Evolutionary conservation across 441 rosid genomes (phyloP).

Genomic region (Omphalea diandra): DNA sequence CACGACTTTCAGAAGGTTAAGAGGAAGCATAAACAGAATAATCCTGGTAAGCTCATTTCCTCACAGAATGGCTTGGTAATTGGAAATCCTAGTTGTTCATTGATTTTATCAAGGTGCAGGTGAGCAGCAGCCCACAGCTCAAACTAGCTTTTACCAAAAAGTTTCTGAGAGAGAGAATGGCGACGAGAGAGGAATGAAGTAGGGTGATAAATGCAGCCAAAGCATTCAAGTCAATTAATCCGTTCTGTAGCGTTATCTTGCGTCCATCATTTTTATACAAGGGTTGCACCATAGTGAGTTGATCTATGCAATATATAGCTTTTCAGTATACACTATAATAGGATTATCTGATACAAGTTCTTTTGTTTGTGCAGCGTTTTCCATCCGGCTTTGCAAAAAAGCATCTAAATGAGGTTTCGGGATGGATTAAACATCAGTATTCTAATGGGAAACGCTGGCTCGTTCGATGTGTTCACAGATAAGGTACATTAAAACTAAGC

Average conservation of each 20-base stretch:
- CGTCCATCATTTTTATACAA: slow-evolving; percentile 86
- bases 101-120: slow-evolving; percentile 35
- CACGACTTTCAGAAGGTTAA: slow-evolving; percentile 51
- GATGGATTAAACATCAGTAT: slow-evolving; percentile 78
- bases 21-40: slow-evolving; percentile 60
- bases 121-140: slow-evolving; percentile 45
- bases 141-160: slow-evolving; percentile 73
- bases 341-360: slow-evolving; percentile 3
- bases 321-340: background rate
- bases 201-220: slow-evolving; percentile 78
- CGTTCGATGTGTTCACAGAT: slow-evolving; percentile 76
- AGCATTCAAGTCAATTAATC: slow-evolving; percentile 74
- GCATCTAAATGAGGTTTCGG: slow-evolving; percentile 77
- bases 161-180: slow-evolving; percentile 81
- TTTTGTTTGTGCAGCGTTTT: slow-evolving; percentile 58
- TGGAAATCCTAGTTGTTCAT: slow-evolving; percentile 22
- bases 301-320: background rate
- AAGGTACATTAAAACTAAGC: slow-evolving; percentile 85
- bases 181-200: slow-evolving; percentile 81
- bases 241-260: slow-evolving; percentile 89
- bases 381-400: slow-evolving; percentile 93
- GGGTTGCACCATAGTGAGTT: slow-evolving; percentile 11
- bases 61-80: slow-evolving; percentile 10
- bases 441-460: slow-evolving; percentile 88
- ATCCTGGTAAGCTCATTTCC: slow-evolving; percentile 53